Evolutionary conservation across 1,284 basidiomycete species (phyloP).

Genomic region (Tilletia walkeri): DNA sequence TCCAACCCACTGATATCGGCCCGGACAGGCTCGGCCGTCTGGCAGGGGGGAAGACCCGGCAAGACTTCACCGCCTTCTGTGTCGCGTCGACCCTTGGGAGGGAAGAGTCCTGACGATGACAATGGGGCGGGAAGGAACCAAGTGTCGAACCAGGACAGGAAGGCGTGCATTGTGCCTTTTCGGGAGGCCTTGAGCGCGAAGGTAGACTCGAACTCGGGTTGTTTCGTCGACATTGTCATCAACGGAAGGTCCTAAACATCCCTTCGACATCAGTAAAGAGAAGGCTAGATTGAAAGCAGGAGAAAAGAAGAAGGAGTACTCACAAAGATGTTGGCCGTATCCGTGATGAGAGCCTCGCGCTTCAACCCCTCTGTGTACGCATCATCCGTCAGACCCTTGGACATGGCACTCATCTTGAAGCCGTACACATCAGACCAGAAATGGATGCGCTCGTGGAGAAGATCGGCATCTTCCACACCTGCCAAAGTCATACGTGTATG

Average conservation of each 20-base stretch:
- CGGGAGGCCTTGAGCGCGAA: constrained; percentile 30
- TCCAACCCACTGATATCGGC: constrained; percentile 22
- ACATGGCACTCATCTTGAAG: constrained; percentile 50
- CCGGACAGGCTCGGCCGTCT: not conserved
- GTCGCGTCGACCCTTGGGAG: constrained; percentile 18
- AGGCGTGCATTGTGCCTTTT: constrained; percentile 37
- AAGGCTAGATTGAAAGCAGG: no score
- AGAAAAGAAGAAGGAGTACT: not conserved
- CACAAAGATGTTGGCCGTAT: constrained; percentile 34
- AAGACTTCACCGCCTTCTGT: constrained; percentile 25
- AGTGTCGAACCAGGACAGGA: constrained; percentile 54
- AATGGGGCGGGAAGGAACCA: constrained; percentile 43
- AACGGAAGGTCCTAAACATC: constrained; percentile 38
- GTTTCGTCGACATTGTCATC: constrained; percentile 30
- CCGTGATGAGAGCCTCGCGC: constrained; percentile 32
- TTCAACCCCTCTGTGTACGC: constrained; percentile 48
- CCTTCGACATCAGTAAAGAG: no score
- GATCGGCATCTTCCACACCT: constrained; percentile 72
- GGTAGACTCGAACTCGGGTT: constrained; percentile 53
- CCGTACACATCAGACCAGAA: constrained; percentile 94
- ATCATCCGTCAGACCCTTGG: constrained; percentile 44
- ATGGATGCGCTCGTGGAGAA: constrained; percentile 74
- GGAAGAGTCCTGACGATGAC: not conserved
- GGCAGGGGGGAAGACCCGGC: constrained; percentile 31
- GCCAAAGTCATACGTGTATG: constrained; percentile 82